Evolutionary conservation across 352 stramenopile species (phyloP).

Genomic region (Phytophthora sojae): DNA sequence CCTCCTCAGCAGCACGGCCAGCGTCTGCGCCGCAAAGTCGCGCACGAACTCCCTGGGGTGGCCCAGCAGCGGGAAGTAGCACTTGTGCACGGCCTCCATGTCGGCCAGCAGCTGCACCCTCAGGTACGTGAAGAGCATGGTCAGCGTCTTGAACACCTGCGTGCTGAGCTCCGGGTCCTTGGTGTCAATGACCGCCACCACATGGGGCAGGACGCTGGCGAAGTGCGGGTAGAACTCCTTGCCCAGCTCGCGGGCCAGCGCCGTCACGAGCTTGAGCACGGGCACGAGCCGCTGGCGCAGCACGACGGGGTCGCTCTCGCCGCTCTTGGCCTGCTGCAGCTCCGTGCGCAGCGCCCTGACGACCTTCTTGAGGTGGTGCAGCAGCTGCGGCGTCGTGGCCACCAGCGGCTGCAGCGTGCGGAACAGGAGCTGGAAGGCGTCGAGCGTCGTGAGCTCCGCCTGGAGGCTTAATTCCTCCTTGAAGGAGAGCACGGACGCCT

Average conservation of each 20-base stretch:
- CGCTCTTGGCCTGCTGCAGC: constrained; percentile 49
- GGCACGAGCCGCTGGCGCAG: constrained; percentile 76
- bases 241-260: constrained; percentile 81
- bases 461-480: constrained; percentile 83
- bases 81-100: constrained; percentile 92
- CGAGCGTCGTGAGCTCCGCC: constrained; percentile 84
- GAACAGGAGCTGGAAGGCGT: constrained; percentile 81
- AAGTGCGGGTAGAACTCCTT: constrained; percentile 92
- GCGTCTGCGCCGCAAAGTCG: constrained; percentile 90
- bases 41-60: constrained; percentile 88
- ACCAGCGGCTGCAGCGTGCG: constrained; percentile 77
- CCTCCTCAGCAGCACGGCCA: constrained; percentile 83
- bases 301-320: constrained; percentile 50
- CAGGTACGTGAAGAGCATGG: constrained; percentile 91
- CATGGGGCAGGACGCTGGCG: constrained; percentile 55
- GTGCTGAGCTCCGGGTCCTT: constrained; percentile 91
- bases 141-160: constrained; percentile 92
- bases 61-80: constrained; percentile 90
- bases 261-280: constrained; percentile 84
- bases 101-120: constrained; percentile 84
- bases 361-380: constrained; percentile 84
- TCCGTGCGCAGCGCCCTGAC: constrained; percentile 67
- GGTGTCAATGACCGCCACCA: constrained; percentile 85
- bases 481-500: constrained; percentile 73
- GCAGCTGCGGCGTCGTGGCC: constrained; percentile 83